Base-by-base conservation (phyloP, 2,329 filamentous ascomycete genomes). In the Fusarium verticillioides region DNA sequence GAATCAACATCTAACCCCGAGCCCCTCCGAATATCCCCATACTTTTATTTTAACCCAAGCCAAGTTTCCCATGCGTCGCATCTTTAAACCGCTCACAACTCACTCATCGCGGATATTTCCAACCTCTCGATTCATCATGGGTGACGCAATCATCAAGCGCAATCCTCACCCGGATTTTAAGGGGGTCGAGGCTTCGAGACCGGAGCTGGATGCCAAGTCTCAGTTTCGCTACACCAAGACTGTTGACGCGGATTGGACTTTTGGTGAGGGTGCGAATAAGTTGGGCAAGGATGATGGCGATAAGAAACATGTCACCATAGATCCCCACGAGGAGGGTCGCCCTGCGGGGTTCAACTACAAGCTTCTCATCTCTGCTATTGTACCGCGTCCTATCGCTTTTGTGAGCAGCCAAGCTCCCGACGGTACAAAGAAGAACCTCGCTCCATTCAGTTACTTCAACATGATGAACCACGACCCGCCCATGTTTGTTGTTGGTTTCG, bases 361-460 rank as follows among this genome's bases (percentile, higher is more conserved):
- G 83, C 89, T 98, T 19, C 86, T 98, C 69, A 97, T 98, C 82
- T 93, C 91, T 23, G 91, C 90, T 72, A 90, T 98, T 74, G 88
- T 95, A 21, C 96, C 96, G 2, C 90, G 96, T 18, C 96, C 96
- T 18, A 92, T 98, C 79, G 90, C 88, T 59, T 89, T 92, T 80
- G 79, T 91, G 37, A 89, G 87, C 67, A 89, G 90, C 15, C 80
- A 82, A 60, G 85, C 85, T 28, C 76, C 82, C 7, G 92, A 95
- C 77, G 94, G 93, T 28, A 82, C 78, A 39, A 85, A 72, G 73
- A 86, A 80, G 21, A 98, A 98, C 83, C 87, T 98, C 5, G 94
- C 95, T 0, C 95, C 95, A 0, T 97, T 96, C 82, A 93, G 90
- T 79, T 98, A 96, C 85, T 94, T 95, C 81, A 92, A 94, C 80